phyloP scores from a whole-genome alignment of 2,329 filamentous ascomycete genomes.

The Aotearoamyces nothofagi region DNA sequence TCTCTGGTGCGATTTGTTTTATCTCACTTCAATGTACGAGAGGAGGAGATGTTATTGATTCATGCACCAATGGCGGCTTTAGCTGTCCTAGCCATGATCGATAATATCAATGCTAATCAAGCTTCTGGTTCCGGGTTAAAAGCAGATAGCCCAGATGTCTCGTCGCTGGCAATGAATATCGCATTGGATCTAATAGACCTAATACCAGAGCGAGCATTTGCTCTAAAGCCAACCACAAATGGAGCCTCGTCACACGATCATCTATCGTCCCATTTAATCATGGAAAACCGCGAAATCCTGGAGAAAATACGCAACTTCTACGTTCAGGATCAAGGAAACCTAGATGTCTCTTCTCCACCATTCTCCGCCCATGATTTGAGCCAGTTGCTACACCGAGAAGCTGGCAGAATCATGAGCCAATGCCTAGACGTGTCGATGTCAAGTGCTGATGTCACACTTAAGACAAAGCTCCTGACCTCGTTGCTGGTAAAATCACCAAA shows the following conservation, averaged over 20 bases:
- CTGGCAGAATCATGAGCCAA: constrained; percentile 33
- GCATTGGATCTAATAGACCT: constrained; percentile 43
- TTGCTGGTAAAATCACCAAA: constrained; percentile 36
- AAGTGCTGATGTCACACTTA: constrained; percentile 35
- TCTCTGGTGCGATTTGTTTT: constrained; percentile 70
- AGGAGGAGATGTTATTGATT: constrained; percentile 86
- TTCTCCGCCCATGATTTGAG: constrained; percentile 39
- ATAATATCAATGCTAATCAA: constrained; percentile 25
- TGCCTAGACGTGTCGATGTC: constrained; percentile 24
- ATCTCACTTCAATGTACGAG: constrained; percentile 76
- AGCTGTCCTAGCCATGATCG: constrained; percentile 41
- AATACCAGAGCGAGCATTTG: constrained; percentile 49
- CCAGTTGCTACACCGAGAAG: constrained; percentile 49
- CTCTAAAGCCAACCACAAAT: constrained; percentile 18
- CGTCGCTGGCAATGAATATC: constrained; percentile 27
- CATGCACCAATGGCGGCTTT: constrained; percentile 69
- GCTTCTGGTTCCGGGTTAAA: constrained; percentile 6
- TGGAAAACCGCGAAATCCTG: constrained; percentile 35
- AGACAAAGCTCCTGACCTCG: constrained; percentile 42
- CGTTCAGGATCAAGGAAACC: constrained; percentile 51
- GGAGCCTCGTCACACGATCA: constrained; percentile 11
- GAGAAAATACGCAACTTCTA: constrained; percentile 52
- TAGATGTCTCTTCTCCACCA: constrained; percentile 45
- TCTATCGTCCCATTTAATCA: constrained; percentile 14
- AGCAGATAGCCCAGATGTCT: constrained; percentile 9